phyloP scores from a whole-genome alignment of 202 grass and related monocot species.

The Digitaria exilis region DNA sequence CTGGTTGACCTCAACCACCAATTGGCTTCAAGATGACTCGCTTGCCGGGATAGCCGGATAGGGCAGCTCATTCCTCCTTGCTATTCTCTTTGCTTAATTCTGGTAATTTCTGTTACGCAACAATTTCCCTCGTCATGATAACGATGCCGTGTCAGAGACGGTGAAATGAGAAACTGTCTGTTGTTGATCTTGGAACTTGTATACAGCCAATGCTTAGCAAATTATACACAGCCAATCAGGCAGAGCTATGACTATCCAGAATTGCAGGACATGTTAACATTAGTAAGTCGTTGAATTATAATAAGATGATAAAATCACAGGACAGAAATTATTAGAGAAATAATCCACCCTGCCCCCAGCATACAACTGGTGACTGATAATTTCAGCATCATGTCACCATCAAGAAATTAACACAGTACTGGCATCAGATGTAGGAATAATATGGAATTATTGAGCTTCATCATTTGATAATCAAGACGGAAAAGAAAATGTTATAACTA shows the following conservation, averaged over 20 bases:
- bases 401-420: background rate
- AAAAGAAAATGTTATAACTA: constrained; percentile 12
- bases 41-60: background rate
- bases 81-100: background rate
- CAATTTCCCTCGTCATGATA: background rate
- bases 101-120: background rate
- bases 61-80: background rate
- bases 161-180: background rate
- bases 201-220: no score
- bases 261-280: background rate
- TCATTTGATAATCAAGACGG: constrained; percentile 6
- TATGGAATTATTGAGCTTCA: background rate
- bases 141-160: background rate
- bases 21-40: constrained; percentile 5
- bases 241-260: background rate
- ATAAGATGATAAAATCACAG: background rate
- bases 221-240: background rate
- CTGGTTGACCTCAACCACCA: background rate
- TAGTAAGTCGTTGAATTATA: background rate
- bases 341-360: background rate
- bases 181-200: no score
- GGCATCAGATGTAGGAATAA: background rate
- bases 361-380: no score
- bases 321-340: background rate
- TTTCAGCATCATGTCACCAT: background rate